A percentile compares a stretch with the other conserved stretches of the same genome.
phyloP scores from a whole-genome alignment of 768 basidiomycete species.

The Lactarius vividus region DNA sequence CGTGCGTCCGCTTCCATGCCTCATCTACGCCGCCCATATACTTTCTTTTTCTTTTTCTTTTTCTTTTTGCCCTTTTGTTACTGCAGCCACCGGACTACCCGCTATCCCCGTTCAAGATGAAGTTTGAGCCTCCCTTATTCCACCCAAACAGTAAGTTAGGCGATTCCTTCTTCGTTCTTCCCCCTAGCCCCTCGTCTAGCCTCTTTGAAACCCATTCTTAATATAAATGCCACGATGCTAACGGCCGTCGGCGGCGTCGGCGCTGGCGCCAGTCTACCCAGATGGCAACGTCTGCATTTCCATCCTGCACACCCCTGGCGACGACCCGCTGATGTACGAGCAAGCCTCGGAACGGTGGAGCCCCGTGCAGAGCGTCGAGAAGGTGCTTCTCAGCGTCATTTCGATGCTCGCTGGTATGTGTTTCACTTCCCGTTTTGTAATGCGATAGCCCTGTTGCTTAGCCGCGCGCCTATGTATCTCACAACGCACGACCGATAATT shows the following conservation, averaged over 20 bases:
- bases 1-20: constrained; percentile 48
- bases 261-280: constrained; percentile 69
- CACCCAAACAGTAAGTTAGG: constrained; percentile 87
- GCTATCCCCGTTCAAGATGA: constrained; percentile 99
- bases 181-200: not conserved
- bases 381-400: constrained; percentile 92
- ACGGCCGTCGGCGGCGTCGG: not conserved
- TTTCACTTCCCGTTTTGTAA: not conserved
- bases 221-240: not conserved
- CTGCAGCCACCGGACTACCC: constrained; percentile 88
- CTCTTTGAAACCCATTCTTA: not conserved
- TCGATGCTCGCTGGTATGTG: constrained; percentile 90
- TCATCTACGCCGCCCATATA: constrained; percentile 4
- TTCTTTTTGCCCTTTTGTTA: constrained; percentile 1
- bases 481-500: not conserved
- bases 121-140: constrained; percentile 93
- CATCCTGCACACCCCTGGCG: constrained; percentile 92
- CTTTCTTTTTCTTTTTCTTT: not conserved
- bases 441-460: not conserved
- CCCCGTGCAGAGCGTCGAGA: constrained; percentile 98
- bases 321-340: constrained; percentile 92
- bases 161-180: constrained; percentile 8
- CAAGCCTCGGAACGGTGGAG: constrained; percentile 96
- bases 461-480: not conserved
- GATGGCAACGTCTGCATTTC: constrained; percentile 98